phyloP scores from a whole-genome alignment of 2,329 filamentous ascomycete species.

The Fusarium sambucinum region DNA sequence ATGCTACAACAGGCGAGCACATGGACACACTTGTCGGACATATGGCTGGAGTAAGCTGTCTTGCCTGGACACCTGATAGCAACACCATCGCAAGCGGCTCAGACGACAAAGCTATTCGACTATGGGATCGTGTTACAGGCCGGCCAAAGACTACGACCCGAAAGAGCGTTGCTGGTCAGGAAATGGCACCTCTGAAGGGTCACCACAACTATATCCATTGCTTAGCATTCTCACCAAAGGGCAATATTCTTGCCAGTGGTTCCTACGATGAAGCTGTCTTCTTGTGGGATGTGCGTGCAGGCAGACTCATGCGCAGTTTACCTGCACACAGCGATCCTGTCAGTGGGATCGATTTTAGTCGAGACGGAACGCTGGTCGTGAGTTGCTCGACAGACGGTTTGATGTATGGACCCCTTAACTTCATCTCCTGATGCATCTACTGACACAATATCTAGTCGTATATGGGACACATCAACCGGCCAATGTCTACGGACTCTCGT shows the following conservation, averaged over 20 bases:
- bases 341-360: constrained; percentile 90
- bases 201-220: constrained; percentile 98
- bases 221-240: constrained; percentile 95
- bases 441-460: constrained; percentile 65
- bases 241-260: constrained; percentile 94
- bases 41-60: constrained; percentile 88
- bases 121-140: constrained; percentile 83
- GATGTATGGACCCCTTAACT: constrained; percentile 67
- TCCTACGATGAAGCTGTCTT: constrained; percentile 98
- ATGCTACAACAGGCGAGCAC: constrained; percentile 79
- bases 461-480: constrained; percentile 96
- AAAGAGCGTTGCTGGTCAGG: constrained; percentile 53
- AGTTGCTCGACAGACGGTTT: constrained; percentile 93
- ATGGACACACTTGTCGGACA: constrained; percentile 93
- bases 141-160: constrained; percentile 63
- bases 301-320: constrained; percentile 86
- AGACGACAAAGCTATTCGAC: constrained; percentile 94
- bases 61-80: constrained; percentile 95
- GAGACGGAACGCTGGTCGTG: constrained; percentile 91
- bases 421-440: background rate
- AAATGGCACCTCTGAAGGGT: constrained; percentile 74
- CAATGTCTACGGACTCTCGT: constrained; percentile 96
- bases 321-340: constrained; percentile 97
- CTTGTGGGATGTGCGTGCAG: constrained; percentile 93
- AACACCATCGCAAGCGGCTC: constrained; percentile 89